Base-by-base conservation (phyloP, 306 rosid genomes). In the Rubus idaeus region DNA sequence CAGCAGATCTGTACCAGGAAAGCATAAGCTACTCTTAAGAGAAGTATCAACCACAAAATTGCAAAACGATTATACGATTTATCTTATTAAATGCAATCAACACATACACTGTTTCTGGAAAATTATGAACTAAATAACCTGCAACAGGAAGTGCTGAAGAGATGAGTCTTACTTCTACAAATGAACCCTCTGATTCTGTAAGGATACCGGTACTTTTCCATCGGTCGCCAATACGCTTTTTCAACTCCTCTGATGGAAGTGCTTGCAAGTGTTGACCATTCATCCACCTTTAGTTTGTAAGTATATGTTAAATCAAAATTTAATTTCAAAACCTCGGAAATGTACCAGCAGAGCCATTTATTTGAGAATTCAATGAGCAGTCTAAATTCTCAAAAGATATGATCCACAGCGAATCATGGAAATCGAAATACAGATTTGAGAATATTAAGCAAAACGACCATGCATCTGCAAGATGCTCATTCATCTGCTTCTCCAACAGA, bases 221-320 rank as follows among this genome's bases (percentile, higher is more conserved):
- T 41, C 61, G 93, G 50, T 88, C 89, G 58, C 88, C 97, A 76
- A 95, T 81, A 78, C 89, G 85, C 74, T 88, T 89, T 84, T 81
- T 88, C 80, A 89, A 75, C 80, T 87, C 92, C 69, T 86, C 89
- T 1, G 89, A 86, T 23, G 96, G 90, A 50, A 89, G 90, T 60
- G 85, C 92, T 85, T 92, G 86, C 73, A 95, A 87, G 78, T 92
- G 88, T 71, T 95, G 97, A 83, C 99, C 99, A 84, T 95, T 95
- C 99, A 95, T 95, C 97, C 99, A 95, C 87, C 97, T 92, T 45
- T 70, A 46, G 61, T 73, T 70, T 78, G 52, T 74, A 82, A 49
- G 65, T 13, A 76, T 18, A 55, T 2, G 70, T 42, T 42, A 37
- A 35, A 73, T 18, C 30, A 65, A 41, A 70, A 78, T 71, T 5